Percentiles rank a stretch among this genome's conserved stretches.
These are phyloP conservation scores for Pichia nanzhaoensis DNA, from an alignment of 805 yeast genomes.

Conservation along the genomic window DNA sequence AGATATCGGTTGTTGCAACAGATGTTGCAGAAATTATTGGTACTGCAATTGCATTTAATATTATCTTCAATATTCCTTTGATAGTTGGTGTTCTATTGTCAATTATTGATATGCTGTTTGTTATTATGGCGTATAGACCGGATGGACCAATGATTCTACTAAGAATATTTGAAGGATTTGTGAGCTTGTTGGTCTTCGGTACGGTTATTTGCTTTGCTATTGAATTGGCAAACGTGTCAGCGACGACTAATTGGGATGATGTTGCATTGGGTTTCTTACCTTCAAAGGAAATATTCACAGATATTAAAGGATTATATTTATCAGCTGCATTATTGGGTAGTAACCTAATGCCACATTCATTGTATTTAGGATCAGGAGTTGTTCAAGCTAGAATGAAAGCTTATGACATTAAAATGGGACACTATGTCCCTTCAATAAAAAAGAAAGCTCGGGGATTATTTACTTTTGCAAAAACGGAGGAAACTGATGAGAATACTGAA, in stretches of 20 bases:
- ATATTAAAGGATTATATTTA: slow-evolving; percentile 64
- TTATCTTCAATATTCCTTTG: slow-evolving; percentile 72
- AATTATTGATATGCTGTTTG: slow-evolving; percentile 77
- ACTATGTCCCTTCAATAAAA: slow-evolving; percentile 35
- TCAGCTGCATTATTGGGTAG: slow-evolving; percentile 88
- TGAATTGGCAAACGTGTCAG: slow-evolving; percentile 65
- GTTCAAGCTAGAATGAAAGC: slow-evolving; percentile 82
- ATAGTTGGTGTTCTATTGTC: slow-evolving; percentile 80
- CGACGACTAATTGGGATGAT: slow-evolving; percentile 43
- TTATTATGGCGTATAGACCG: slow-evolving; percentile 82
- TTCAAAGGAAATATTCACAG: slow-evolving; percentile 36
- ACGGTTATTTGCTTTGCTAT: slow-evolving; percentile 83
- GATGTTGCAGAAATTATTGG: slow-evolving; percentile 97
- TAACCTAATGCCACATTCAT: slow-evolving; percentile 91
- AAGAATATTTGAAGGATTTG: slow-evolving; percentile 75
- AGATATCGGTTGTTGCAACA: slow-evolving; percentile 87
- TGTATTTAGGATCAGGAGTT: slow-evolving; percentile 81
- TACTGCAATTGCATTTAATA: slow-evolving; percentile 89
- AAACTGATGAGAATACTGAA: slow-evolving; percentile 14
- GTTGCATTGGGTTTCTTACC: slow-evolving; percentile 67
- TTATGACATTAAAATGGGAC: slow-evolving; percentile 64
- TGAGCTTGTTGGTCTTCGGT: slow-evolving; percentile 66
- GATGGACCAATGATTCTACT: slow-evolving; percentile 72
- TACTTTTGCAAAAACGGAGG: slow-evolving; percentile 23
- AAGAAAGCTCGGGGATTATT: slow-evolving; percentile 14